Evolutionary conservation across 352 stramenopile species (phyloP).

Genomic region (Globisporangium cylindrosporum): DNA sequence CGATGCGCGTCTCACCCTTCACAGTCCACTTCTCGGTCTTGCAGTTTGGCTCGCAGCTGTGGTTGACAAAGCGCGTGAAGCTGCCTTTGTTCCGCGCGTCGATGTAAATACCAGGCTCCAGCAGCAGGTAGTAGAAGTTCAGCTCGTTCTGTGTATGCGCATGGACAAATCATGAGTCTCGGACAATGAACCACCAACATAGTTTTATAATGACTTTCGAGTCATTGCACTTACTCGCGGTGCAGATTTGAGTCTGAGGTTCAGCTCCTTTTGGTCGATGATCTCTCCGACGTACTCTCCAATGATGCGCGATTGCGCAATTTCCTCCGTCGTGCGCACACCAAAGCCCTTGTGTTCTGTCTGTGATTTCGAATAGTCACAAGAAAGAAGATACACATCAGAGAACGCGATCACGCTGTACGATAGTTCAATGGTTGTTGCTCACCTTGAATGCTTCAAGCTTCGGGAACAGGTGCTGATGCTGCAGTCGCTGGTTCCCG

Average conservation of each 20-base stretch:
- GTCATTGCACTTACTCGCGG: constrained; percentile 30
- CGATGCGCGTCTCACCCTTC: constrained; percentile 90
- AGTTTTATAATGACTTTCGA: background rate
- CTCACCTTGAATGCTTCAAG: constrained; percentile 69
- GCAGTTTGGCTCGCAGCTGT: constrained; percentile 94
- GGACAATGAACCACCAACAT: background rate
- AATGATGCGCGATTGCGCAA: constrained; percentile 66
- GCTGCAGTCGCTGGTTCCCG: constrained; percentile 75
- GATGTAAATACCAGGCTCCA: constrained; percentile 86
- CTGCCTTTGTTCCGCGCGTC: constrained; percentile 88
- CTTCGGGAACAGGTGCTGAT: constrained; percentile 53
- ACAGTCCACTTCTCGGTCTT: constrained; percentile 95
- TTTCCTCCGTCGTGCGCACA: constrained; percentile 60
- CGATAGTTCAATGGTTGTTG: background rate
- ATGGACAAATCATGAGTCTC: constrained; percentile 1
- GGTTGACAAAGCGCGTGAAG: constrained; percentile 96
- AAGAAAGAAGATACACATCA: background rate
- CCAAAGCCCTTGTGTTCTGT: constrained; percentile 86
- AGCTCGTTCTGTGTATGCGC: constrained; percentile 49
- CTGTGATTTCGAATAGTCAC: constrained; percentile 12
- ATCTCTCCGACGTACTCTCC: constrained; percentile 93
- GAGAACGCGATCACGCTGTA: background rate
- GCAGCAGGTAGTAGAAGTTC: constrained; percentile 86
- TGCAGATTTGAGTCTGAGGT: constrained; percentile 48
- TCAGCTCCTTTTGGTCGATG: constrained; percentile 86